phyloP scores from a whole-genome alignment of 2,329 filamentous ascomycete genomes.

The Curvularia eragrostidis region DNA sequence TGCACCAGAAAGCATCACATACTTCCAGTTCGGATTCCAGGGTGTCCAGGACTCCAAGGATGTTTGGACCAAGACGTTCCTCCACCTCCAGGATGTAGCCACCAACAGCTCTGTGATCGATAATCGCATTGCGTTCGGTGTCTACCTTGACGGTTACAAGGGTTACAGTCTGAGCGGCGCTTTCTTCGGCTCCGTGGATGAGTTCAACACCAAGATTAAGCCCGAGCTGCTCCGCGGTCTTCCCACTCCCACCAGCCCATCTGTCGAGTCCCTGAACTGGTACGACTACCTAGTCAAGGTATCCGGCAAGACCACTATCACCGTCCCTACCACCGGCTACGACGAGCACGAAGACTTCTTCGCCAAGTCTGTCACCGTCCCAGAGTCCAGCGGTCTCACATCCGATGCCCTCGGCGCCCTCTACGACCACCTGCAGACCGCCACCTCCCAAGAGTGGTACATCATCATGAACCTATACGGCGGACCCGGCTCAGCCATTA shows the following conservation, averaged over 20 bases:
- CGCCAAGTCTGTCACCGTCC: constrained; percentile 52
- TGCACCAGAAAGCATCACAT: constrained; percentile 38
- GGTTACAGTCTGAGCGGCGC: constrained; percentile 50
- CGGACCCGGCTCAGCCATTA: constrained; percentile 47
- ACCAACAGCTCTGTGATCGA: constrained; percentile 52
- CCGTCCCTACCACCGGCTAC: constrained; percentile 43
- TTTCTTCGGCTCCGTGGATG: constrained; percentile 48
- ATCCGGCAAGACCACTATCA: constrained; percentile 38
- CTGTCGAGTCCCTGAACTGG: constrained; percentile 41
- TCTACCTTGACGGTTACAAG: constrained; percentile 49
- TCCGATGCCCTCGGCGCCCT: constrained; percentile 35
- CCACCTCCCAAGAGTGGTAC: constrained; percentile 37
- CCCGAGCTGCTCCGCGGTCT: constrained; percentile 51
- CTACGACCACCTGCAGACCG: constrained; percentile 42
- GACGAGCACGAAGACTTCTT: constrained; percentile 51
- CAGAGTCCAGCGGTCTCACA: constrained; percentile 43
- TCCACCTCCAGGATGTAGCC: constrained; percentile 52
- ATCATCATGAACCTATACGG: constrained; percentile 51
- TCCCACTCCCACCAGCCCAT: constrained; percentile 28
- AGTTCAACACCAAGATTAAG: constrained; percentile 50
- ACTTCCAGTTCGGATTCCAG: constrained; percentile 37
- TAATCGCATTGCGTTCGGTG: constrained; percentile 51
- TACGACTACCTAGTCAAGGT: constrained; percentile 54
- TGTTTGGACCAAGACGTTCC: constrained; percentile 49
- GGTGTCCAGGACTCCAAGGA: constrained; percentile 37